phyloP scores from a whole-genome alignment of 768 basidiomycete species.

The Lepiota brunneoincarnata region DNA sequence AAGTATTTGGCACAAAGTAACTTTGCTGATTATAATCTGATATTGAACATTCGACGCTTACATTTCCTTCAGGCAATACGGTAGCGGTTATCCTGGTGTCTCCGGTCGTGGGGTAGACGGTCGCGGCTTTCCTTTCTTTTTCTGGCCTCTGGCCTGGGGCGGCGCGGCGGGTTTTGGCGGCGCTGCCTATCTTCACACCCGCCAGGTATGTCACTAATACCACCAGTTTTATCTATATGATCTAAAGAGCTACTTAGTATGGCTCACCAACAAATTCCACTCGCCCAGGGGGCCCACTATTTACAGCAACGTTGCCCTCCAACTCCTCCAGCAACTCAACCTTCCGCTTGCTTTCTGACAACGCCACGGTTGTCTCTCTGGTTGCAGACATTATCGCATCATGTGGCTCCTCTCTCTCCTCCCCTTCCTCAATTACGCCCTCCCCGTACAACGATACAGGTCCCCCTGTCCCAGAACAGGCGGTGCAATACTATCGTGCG shows the following conservation, averaged over 20 bases:
- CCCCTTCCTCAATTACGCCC: constrained; percentile 19
- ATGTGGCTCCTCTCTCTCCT: constrained; percentile 31
- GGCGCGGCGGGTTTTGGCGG: constrained; percentile 18
- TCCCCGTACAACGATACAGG: constrained; percentile 29
- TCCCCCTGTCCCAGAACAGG: constrained; percentile 48
- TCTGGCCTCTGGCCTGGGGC: constrained; percentile 61
- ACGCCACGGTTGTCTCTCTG: constrained; percentile 41
- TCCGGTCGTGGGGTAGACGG: constrained; percentile 42
- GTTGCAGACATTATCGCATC: constrained; percentile 38
- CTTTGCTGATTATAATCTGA: constrained; percentile 13
- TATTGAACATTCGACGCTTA: not conserved
- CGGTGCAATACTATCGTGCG: constrained; percentile 67
- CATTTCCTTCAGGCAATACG: constrained; percentile 41
- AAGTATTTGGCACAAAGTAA: constrained; percentile 44
- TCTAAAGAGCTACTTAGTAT: constrained; percentile 19
- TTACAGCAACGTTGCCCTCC: constrained; percentile 41
- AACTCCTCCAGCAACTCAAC: constrained; percentile 32
- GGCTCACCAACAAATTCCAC: constrained; percentile 36
- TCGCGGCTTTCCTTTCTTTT: constrained; percentile 60
- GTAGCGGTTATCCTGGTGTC: constrained; percentile 61
- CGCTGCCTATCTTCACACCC: constrained; percentile 21
- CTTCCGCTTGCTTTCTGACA: constrained; percentile 48
- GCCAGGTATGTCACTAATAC: constrained; percentile 30
- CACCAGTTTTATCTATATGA: not conserved
- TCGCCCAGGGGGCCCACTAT: constrained; percentile 48